Percentiles rank a stretch among this genome's conserved stretches.
Evolutionary conservation across 345 rosid genomes (phyloP).

Genomic region (Atalantia buxifolia): DNA sequence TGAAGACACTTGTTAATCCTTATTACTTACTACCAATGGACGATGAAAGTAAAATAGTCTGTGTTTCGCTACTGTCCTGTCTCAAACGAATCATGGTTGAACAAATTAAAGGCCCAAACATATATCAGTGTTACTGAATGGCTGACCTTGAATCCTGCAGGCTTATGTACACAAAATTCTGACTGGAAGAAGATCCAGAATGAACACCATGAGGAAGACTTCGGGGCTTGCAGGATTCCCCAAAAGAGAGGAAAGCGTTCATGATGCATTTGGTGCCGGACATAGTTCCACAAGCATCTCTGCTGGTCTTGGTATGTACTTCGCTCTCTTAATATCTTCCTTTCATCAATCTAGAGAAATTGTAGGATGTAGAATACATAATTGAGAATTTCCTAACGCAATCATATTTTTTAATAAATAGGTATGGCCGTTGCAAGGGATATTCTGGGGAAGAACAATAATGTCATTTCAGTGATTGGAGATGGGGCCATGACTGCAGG

Average conservation of each 20-base stretch:
- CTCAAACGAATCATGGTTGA: not conserved
- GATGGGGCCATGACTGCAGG: constrained; percentile 88
- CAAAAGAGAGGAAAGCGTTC: constrained; percentile 62
- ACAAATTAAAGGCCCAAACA: not conserved
- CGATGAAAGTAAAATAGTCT: not conserved
- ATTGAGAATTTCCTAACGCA: not conserved
- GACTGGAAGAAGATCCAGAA: constrained; percentile 67
- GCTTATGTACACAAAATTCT: constrained; percentile 71
- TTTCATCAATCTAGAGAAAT: not conserved
- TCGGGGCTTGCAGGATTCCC: constrained; percentile 79
- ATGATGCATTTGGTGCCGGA: constrained; percentile 73
- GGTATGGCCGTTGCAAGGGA: constrained; percentile 83
- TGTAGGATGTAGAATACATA: not conserved
- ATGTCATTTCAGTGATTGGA: constrained; percentile 70
- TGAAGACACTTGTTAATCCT: no score
- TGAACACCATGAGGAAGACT: constrained; percentile 66
- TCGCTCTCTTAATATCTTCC: not conserved
- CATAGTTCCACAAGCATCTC: constrained; percentile 84
- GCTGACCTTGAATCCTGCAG: constrained; percentile 31
- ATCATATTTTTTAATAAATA: constrained; percentile 6
- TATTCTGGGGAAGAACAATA: constrained; percentile 48
- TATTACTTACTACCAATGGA: not conserved
- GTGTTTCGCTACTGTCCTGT: not conserved
- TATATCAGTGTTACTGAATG: not conserved
- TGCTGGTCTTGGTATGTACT: constrained; percentile 62